These are phyloP conservation scores for Brassica incana DNA, from an alignment of 345 rosid genomes.

Conservation along the genomic window DNA sequence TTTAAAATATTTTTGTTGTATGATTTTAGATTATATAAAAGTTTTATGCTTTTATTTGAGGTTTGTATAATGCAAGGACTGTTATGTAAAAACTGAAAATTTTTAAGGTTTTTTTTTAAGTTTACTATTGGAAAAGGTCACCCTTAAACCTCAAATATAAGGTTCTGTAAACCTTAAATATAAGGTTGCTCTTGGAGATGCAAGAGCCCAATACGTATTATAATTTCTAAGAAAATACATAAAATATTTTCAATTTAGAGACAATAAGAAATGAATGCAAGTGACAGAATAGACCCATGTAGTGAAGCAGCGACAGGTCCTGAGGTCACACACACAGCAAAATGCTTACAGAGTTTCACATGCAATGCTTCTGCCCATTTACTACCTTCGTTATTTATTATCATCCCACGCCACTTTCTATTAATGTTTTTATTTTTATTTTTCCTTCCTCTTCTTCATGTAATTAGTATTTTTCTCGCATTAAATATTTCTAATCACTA, in stretches of 20 bases:
- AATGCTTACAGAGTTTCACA: constrained; percentile 36
- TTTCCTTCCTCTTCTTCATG: constrained; percentile 26
- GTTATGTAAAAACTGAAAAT: too few species aligned
- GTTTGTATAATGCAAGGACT: too few species aligned
- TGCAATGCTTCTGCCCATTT: constrained; percentile 37
- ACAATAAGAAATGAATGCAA: constrained; percentile 18
- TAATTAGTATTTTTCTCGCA: constrained; percentile 1
- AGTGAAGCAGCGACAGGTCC: constrained; percentile 34
- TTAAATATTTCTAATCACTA: not conserved
- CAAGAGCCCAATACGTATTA: not conserved
- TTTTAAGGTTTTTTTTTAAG: too few species aligned
- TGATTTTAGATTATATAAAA: too few species aligned
- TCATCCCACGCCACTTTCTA: constrained; percentile 12
- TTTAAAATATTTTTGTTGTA: too few species aligned
- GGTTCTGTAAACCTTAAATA: too few species aligned
- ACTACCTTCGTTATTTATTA: not conserved
- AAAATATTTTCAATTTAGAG: not conserved
- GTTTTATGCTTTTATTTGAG: too few species aligned
- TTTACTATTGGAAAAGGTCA: too few species aligned
- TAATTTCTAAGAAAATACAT: not conserved
- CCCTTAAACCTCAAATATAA: too few species aligned
- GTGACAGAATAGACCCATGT: constrained; percentile 25
- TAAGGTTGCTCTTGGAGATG: too few species aligned
- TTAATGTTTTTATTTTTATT: constrained; percentile 21
- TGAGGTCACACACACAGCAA: constrained; percentile 33